Base-by-base conservation (phyloP, 768 basidiomycete genomes). In the Suillus clintonianus region DNA sequence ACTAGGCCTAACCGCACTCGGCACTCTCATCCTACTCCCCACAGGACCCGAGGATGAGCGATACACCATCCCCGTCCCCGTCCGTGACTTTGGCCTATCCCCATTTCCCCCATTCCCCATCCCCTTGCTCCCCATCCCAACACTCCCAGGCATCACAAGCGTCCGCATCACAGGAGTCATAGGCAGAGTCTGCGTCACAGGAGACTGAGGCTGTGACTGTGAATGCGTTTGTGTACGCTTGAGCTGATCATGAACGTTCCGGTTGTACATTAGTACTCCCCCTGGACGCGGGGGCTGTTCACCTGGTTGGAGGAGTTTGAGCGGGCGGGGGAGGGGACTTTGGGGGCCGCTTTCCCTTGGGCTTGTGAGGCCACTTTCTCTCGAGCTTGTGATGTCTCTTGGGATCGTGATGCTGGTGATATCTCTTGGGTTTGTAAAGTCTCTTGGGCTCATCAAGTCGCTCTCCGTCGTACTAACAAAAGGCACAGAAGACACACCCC, bases 61-160 rank as follows among this genome's bases (percentile, higher is more conserved):
- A 69, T 90, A 90, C 42, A 79, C 75, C 88, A 90, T 90, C n/a
- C 88, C 88, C 13, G 88, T 87, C 7, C 88, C 88, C 11, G 84
- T 89, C 34, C 89, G 74, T 11, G 89, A 87, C 65, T 77, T 83
- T 22, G 85, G 86, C 17, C 79, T 75, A 39, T 71, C 74, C 22
- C 57, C 47, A 24, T 48, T 48, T 13, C 47, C 47, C 27, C 30
- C 8, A 34, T 6, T 34, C 34, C 34, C 34, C n/a, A 22, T 51
- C 17, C 50, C 47, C 6, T 27, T 19, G 30, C 27, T 30, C 27
- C 11, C n/a, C 5, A 4, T 45, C 2, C 27, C 48, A 9, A 50
- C 15, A 50, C 27, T 10, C 50, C 50, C 34, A 2, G 70, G 62
- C 5, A 65, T 63, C 45, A 65, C 56, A 32, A 74, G 7, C 11